Base-by-base conservation (phyloP, 2,329 filamentous ascomycete genomes). In the Anisogramma anomala region DNA sequence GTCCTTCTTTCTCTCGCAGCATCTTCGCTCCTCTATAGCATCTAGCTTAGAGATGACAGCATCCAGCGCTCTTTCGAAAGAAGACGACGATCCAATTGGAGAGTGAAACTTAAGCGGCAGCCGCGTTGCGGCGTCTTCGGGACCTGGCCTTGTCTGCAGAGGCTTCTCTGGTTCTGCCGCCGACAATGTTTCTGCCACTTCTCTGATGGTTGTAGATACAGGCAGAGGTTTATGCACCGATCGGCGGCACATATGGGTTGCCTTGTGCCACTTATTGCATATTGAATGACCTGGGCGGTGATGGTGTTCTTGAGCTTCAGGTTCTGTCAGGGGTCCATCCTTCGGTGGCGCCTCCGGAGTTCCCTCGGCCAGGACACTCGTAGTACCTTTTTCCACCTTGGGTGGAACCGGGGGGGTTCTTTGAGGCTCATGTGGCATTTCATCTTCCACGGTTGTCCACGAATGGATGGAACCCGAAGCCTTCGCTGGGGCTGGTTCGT, bases 31-130 rank as follows among this genome's bases (percentile, higher is more conserved):
- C 5, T 52, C 52, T 50, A 57, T 52, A 15, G 46, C 49, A n/a
- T 55, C 49, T 14, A 57, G 39, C 39, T 52, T 54, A 18, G 48
- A 39, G n/a, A 55, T 48, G 3, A 54, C 50, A n/a, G 49, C 49
- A 33, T 57, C 53, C 1, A 57, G 46, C 1, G 53, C 54, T 27
- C 50, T 50, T 25, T 56, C 51, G 14, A 55, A 49, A 1, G 50
- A 55, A 7, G 49, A 56, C 6, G 52, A 49, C 7, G 50, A 49
- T n/a, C 48, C 45, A 6, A 51, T 38, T 3, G 49, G 42, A 28
- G 46, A 41, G 9, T 48, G 48, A 48, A 54, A 52, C 6, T 49
- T 51, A 22, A 49, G 37, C 2, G 51, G 50, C 20, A 54, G 39
- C 20, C 51, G 49, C 3, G 47, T 48, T 18, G 41, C 23, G 6